Percentiles rank a stretch among this genome's conserved stretches.
Conservation (phyloP, 148 eudicot genomes). For the Amaranthus cruentus region DNA sequence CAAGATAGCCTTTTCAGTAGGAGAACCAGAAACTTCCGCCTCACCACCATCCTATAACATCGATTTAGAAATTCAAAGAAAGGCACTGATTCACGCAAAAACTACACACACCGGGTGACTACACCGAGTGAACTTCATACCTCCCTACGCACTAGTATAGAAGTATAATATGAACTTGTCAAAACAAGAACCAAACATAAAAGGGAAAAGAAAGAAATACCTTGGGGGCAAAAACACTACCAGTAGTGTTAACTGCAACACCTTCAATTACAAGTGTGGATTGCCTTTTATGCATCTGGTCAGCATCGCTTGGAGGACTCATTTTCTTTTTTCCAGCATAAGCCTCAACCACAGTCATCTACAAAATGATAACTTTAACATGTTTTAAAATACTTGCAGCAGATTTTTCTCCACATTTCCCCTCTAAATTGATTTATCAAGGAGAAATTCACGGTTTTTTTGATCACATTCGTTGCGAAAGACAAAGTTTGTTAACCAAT, state of each 20-base stretch:
- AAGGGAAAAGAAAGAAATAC: slow-evolving; percentile 22
- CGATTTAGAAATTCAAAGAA: neutral
- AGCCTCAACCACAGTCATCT: slow-evolving; percentile 97
- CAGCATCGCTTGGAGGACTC: slow-evolving; percentile 46
- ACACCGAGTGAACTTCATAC: no score
- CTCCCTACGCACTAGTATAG: no score
- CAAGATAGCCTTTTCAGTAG: slow-evolving; percentile 87
- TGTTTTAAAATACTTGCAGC: neutral
- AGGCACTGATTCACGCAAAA: neutral
- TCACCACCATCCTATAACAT: slow-evolving; percentile 45
- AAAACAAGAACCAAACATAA: no score
- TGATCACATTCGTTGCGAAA: no score
- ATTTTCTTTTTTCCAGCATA: slow-evolving; percentile 59
- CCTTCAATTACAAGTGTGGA: slow-evolving; percentile 64
- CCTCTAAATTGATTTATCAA: neutral
- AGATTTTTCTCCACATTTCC: neutral
- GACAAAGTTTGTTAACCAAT: neutral
- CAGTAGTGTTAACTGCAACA: slow-evolving; percentile 76
- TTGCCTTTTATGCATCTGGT: slow-evolving; percentile 40
- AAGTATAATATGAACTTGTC: no score
- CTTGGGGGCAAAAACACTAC: slow-evolving; percentile 73
- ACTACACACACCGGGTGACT: neutral
- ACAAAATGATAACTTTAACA: slow-evolving; percentile 4
- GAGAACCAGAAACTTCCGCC: slow-evolving; percentile 82
- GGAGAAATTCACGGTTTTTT: no score